Evolutionary conservation across 2,329 filamentous ascomycete species (phyloP), one percentile per base, ranked within the genome.

Genomic region (Fusarium sp.): DNA sequence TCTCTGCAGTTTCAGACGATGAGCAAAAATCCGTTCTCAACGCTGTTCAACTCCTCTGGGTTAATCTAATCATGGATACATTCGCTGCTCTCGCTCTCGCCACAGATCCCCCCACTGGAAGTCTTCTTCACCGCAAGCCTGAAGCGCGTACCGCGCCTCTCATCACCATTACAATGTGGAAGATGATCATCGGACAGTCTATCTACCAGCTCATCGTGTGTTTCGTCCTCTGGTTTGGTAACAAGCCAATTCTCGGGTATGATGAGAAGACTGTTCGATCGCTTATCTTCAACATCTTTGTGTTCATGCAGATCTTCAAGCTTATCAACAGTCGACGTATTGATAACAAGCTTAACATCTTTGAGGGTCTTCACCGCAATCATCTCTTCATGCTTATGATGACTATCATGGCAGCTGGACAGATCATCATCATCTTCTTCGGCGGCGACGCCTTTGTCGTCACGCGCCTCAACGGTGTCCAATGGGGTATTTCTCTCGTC

Each of bases 291-390:
- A 92, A 92, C 78, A 88, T 85, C 3, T 91, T 90, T 68, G 89
- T 91, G 3, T 92, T 89, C 85, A 90, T 91, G 86, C 89, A 92
- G 72, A 90, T 92, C 65, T 92, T 91, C 80, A 91, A 91, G 76
- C 84, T 89, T 74, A 84, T 89, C 79, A 91, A 90, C 79, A 88
- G 86, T 75, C 84, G 88, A 33, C 86, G 87, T 1, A 67, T 97
- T 16, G 94, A 97, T 79, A 97, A 97, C 81, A 89, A 88, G 59
- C 91, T 96, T 82, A 97, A 97, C 78, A 91, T 97, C 62, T 93
- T 97, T 55, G 93, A 97, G 79, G 92, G 92, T 57, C 88, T 72
- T 0, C 38, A 70, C 31, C 57, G 56, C 8, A 70, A 72, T 28
- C 46, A 53, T 5, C 43, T 70, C 10, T 70, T 72, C 24, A 62